Evolutionary conservation across 371 early-diverging fungal species (phyloP).

Genomic region (Mortierella sp.): DNA sequence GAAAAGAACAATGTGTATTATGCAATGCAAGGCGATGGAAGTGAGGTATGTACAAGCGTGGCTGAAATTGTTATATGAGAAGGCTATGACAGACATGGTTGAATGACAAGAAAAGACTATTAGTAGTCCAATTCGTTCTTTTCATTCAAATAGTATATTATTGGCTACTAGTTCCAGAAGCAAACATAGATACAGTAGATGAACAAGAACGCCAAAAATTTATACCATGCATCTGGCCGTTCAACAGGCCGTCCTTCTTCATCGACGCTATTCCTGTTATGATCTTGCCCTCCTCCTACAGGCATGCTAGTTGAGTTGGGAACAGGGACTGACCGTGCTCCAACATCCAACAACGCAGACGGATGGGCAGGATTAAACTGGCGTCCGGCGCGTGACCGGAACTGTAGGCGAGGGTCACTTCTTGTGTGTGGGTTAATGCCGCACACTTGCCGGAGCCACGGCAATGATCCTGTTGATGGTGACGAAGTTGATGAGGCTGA

Average conservation of each 20-base stretch:
- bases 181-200: not conserved
- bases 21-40: not conserved
- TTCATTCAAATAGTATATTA: not conserved
- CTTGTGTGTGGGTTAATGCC: not conserved
- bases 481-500: not conserved
- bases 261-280: not conserved
- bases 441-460: conserved; percentile 3
- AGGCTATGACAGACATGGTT: not conserved
- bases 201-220: not conserved
- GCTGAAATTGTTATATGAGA: not conserved
- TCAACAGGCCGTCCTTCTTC: not conserved
- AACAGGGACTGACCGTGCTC: not conserved
- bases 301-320: not conserved
- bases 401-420: not conserved
- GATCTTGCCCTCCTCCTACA: not conserved
- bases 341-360: not conserved
- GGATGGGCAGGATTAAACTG: not conserved
- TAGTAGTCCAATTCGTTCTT: not conserved
- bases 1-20: not conserved
- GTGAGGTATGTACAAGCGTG: not conserved
- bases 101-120: not conserved
- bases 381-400: conserved; percentile 10
- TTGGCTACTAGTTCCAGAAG: not conserved
- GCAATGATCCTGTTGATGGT: not conserved
- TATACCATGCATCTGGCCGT: conserved; percentile 5